Base-by-base conservation (phyloP, 768 basidiomycete species). In the Peribolospora kevripleyi region DNA sequence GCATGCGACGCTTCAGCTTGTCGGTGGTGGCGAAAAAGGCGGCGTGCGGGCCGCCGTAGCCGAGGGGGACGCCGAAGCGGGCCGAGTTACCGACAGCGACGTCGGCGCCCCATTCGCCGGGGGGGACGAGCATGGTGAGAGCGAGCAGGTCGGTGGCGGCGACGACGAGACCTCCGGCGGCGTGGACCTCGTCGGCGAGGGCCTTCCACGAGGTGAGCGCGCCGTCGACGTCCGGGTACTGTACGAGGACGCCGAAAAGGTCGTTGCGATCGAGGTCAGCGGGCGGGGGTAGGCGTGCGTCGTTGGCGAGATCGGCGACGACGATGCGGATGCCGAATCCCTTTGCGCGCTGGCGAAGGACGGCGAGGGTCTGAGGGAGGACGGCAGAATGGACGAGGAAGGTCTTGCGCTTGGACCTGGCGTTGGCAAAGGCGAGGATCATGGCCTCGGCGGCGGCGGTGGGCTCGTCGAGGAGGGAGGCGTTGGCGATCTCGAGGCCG, bases 81-180 rank as follows among this genome's bases (percentile, higher is more conserved):
- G 83, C 91, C 11, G 87, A 86, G 66, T 91, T 95, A 45, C 93
- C 93, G 48, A 91, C 72, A 6, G 85, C 90, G 59, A 97, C 77
- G 66, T 98, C 91, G 40, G 88, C 90, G 52, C 91, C 91, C 87
- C 91, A 97, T 72, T 97, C 93, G 55, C 93, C 91, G 10, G 91
- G 91, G 39, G 91, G 85, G 62, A 84, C 86, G 57, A 98, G 73
- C 73, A 87, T 74, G 2, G 88, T 86, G 66, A 97, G 72, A 2
- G 91, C 86, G 46, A 98, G 74, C 53, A 98, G 75, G 69, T 98
- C 91, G 8, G 85, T 86, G 11, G 86, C 86, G 61, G 81, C 84
- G 5, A 82, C 75, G 52, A 93, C 78, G 55, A 93, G 74, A n/a
- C 76, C 87, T 39, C 83, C 82, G 5, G 72, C 64, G 11, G 73